phyloP scores from a whole-genome alignment of 306 rosid genomes.

The Medicago ruthenica region DNA sequence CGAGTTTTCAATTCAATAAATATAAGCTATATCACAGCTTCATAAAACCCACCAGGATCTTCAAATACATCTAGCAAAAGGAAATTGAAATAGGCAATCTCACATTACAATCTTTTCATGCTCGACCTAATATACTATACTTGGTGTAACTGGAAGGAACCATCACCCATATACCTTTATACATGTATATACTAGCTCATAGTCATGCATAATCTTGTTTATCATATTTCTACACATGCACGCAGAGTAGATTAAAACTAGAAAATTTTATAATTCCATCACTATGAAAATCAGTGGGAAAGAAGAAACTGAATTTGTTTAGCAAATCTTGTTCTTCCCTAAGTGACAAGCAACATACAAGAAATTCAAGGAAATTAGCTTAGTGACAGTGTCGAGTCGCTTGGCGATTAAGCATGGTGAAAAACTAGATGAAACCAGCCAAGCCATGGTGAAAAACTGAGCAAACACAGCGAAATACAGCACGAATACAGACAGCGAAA shows the following conservation, averaged over 20 bases:
- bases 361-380: not conserved
- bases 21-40: constrained; percentile 17
- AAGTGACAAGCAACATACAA: not conserved
- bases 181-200: not conserved
- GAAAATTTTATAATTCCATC: not conserved
- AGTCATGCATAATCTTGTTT: not conserved
- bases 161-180: not conserved
- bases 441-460: not conserved
- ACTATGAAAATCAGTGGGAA: not conserved
- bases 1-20: constrained; percentile 7
- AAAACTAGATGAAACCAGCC: not conserved
- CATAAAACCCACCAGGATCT: constrained; percentile 1
- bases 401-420: not conserved
- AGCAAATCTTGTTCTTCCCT: not conserved
- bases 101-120: not conserved
- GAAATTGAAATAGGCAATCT: not conserved
- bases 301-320: not conserved
- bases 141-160: not conserved
- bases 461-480: not conserved
- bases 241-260: not conserved
- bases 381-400: not conserved
- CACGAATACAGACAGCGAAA: too few species aligned
- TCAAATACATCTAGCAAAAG: not conserved
- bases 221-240: not conserved
- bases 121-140: not conserved